phyloP scores from a whole-genome alignment of 257 asterid genomes.

The Jaltomata sinuosa region DNA sequence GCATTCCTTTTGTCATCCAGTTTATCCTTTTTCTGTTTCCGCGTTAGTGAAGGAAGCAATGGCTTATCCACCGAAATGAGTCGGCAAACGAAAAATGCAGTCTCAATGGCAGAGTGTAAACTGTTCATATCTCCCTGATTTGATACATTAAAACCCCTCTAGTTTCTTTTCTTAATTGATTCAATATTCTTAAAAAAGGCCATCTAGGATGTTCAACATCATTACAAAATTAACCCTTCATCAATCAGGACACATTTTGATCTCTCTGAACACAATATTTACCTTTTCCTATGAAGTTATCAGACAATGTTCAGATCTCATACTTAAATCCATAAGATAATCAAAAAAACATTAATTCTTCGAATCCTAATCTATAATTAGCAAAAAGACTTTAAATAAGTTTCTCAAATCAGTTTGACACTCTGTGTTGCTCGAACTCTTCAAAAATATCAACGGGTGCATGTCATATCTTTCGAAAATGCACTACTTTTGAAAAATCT shows the following conservation, averaged over 20 bases:
- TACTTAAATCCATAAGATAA: neutral
- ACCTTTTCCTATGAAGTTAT: neutral
- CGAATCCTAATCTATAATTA: neutral
- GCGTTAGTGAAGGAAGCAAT: neutral
- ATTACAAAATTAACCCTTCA: neutral
- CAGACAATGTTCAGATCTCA: neutral
- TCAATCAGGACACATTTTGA: neutral
- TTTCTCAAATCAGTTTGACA: neutral
- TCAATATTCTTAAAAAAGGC: neutral
- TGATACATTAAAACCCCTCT: neutral
- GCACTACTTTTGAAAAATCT: neutral
- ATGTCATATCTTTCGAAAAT: neutral
- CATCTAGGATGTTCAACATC: neutral
- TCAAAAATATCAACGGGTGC: neutral
- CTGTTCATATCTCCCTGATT: neutral
- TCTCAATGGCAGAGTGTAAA: neutral
- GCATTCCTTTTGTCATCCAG: neutral
- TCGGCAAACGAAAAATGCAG: neutral
- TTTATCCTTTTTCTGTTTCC: neutral
- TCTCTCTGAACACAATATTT: neutral
- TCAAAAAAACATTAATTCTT: neutral
- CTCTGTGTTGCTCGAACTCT: neutral
- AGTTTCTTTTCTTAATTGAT: neutral
- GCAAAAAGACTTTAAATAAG: neutral
- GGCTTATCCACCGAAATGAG: neutral